Base-by-base conservation (phyloP, 1,139 yeast species). In the Tardiomyces depauwii region DNA sequence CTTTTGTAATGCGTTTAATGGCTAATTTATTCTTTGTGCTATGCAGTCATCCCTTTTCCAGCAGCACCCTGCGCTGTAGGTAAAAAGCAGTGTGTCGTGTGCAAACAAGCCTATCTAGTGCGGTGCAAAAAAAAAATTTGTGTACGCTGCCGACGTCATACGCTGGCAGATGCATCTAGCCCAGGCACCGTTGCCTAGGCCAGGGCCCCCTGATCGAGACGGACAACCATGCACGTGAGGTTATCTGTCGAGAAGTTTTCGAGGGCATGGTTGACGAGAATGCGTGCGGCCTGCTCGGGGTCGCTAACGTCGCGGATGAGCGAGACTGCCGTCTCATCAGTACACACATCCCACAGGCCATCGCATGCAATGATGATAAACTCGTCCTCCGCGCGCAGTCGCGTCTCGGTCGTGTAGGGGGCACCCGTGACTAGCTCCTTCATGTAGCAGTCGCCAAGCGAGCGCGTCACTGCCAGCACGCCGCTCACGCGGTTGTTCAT, bases 401-500 rank as follows among this genome's bases (percentile, higher is more conserved):
- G 86, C 0, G 95, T 88, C 43, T 88, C 79, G 0, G 98, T 87
- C 0, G 98, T 91, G 58, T 82, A 91, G 0, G 98, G 99, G 47
- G 80, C 78, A 0, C 96, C 96, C 36, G 88, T 78, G 18, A 91
- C 96, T 50, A 86, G 71, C 47, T 81, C 85, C 62, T 93, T 94
- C 80, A 91, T 83, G 64, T 87, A 89, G 18, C 82, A 74, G 63
- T 91, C 98, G n/a, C 98, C 99, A 40, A 91, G 71, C 1, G 97
- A 83, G 51, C 99, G 71, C 2, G 96, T 87, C 16, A 91, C 96
- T 0, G 98, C 97, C 47, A 93, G 72, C 60, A 93, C 89, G 5
- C 98, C 98, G 62, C 89, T 91, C 38, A 91, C 98, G 54, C 99
- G 74, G 55, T 87, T 84, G 57, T 87, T 87, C 76, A 93, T 76